These are phyloP conservation scores for Hypseocharis bilobata DNA, from an alignment of 441 rosid species.

Conservation along the genomic window DNA sequence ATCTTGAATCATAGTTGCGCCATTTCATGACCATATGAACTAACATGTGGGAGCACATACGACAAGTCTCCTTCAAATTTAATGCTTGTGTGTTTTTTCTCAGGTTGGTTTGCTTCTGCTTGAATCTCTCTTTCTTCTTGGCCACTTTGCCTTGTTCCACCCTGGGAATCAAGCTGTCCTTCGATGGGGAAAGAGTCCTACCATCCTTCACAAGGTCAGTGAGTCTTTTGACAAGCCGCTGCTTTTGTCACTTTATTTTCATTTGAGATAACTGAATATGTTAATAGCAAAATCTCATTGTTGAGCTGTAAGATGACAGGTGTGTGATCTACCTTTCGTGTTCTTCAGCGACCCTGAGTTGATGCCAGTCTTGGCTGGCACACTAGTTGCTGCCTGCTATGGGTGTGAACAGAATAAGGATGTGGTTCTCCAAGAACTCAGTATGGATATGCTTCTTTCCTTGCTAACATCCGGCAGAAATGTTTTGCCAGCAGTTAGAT, in stretches of 20 bases:
- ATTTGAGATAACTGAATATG: neutral
- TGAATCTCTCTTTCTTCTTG: slow-evolving; percentile 60
- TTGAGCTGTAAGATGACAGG: slow-evolving; percentile 33
- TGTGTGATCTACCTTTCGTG: slow-evolving; percentile 69
- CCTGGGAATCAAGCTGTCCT: slow-evolving; percentile 65
- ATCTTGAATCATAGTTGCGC: neutral
- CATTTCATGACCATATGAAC: neutral
- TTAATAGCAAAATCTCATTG: slow-evolving; percentile 23
- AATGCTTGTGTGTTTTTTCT: slow-evolving; percentile 5
- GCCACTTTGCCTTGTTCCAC: slow-evolving; percentile 69
- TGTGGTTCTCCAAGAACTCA: slow-evolving; percentile 62
- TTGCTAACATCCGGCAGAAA: slow-evolving; percentile 56
- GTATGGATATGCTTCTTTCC: slow-evolving; percentile 64
- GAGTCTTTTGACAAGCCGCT: neutral
- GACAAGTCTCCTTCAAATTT: neutral
- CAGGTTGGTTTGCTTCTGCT: slow-evolving; percentile 65
- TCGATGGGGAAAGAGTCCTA: slow-evolving; percentile 77
- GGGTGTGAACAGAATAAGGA: slow-evolving; percentile 63
- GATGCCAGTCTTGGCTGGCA: slow-evolving; percentile 62
- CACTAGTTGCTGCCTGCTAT: slow-evolving; percentile 58
- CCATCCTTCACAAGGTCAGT: slow-evolving; percentile 76
- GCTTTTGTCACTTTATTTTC: neutral
- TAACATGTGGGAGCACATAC: neutral
- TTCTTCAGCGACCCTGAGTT: slow-evolving; percentile 66
- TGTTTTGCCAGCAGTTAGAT: slow-evolving; percentile 23